Evolutionary conservation across 805 yeast genomes (phyloP), one percentile per base, ranked within the genome.

Genomic region (Naumovozyma castellii): DNA sequence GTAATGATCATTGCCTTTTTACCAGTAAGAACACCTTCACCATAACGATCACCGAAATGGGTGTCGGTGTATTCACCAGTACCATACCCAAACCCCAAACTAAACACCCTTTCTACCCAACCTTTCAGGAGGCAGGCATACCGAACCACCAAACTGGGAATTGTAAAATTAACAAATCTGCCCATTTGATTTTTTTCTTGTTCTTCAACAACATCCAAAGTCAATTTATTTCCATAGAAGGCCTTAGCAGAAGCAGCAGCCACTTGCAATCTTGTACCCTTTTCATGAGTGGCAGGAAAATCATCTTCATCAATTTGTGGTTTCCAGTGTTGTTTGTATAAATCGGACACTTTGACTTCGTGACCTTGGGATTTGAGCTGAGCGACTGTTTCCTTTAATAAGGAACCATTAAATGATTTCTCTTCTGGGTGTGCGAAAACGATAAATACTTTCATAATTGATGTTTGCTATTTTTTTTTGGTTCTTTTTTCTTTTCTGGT

Each of bases 101-200:
- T 36, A 34, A 30, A 50, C 3, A 51, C 60, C 20, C 59, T 43
- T 3, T 54, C 61, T 14, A 54, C 35, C 52, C 57, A 54, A 12
- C 59, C 58, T 36, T 51, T 55, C 18, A 54, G 43, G 15, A 53
- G 9, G 58, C 58, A n/a, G 56, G 59, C 51, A 53, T 42, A 6
- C 40, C 34, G 39, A 39, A 51, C 59, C 61, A 56, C 58, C 58
- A 56, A 3, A 50, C 18, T 13, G 57, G 57, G 36, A 50, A 53
- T 18, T 44, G 51, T 32, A 54, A 44, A 28, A 55, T 40, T n/a
- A 53, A 35, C 9, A 39, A 25, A 39, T 54, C 58, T 4, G 55
- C 53, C 58, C 58, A 56, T 18, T 37, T 33, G 10, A 51, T 37
- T 25, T 55, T n/a, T 55, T 32, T 53, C 48, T 35, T 56, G 61